Conservation (phyloP, 371 early-diverging fungal genomes). For the Mucor indicus region DNA sequence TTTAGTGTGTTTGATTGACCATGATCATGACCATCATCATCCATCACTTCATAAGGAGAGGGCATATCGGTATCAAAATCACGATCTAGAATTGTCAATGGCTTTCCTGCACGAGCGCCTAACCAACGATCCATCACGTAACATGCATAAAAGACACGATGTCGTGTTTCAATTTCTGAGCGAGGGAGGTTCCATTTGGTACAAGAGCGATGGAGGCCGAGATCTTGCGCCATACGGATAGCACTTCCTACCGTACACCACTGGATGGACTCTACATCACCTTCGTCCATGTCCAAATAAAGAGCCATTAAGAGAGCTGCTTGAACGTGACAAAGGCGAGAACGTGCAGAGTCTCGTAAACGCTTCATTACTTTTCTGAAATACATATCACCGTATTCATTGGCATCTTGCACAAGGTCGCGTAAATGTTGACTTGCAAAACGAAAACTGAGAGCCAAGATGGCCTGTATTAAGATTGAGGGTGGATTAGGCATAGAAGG, state of each 20-base stretch:
- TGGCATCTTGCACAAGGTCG: slow-evolving; percentile 20
- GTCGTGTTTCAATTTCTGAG: slow-evolving; percentile 56
- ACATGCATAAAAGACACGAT: slow-evolving; percentile 63
- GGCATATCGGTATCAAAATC: slow-evolving; percentile 48
- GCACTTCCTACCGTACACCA: slow-evolving; percentile 64
- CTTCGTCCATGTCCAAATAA: slow-evolving; percentile 45
- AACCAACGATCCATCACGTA: slow-evolving; percentile 60
- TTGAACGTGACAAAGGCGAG: slow-evolving; percentile 42
- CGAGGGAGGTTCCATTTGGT: slow-evolving; percentile 48
- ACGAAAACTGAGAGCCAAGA: slow-evolving; percentile 52
- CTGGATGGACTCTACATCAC: slow-evolving; percentile 41
- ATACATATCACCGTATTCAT: slow-evolving; percentile 32
- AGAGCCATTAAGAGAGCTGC: slow-evolving; percentile 40
- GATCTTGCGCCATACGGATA: slow-evolving; percentile 65
- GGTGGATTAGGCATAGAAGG: not conserved
- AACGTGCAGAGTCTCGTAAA: slow-evolving; percentile 26
- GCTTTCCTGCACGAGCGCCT: slow-evolving; percentile 49
- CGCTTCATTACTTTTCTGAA: slow-evolving; percentile 37
- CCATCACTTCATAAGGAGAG: slow-evolving; percentile 29
- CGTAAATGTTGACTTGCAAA: slow-evolving; percentile 33
- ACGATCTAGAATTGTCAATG: slow-evolving; percentile 47
- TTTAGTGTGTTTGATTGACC: not conserved
- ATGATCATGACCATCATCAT: slow-evolving; percentile 16
- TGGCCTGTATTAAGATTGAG: slow-evolving; percentile 34
- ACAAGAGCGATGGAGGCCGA: slow-evolving; percentile 65